Evolutionary conservation across 352 stramenopile genomes (phyloP), one percentile per base, ranked within the genome.

Genomic region (Phytopythium helicoides): DNA sequence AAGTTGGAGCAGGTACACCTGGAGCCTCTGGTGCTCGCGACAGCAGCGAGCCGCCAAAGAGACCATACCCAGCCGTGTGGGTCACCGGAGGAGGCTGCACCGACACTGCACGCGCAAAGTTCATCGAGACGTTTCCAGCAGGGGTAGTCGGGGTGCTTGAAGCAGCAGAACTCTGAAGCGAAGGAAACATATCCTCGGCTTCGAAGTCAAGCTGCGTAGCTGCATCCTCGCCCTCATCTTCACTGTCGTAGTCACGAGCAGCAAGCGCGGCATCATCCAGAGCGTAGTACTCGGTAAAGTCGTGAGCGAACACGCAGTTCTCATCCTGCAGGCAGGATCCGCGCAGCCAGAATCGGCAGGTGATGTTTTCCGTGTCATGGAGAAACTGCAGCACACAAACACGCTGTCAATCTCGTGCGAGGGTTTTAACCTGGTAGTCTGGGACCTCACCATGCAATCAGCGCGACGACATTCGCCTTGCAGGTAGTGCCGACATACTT

Each of bases 401-500:
- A 52, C n/a, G n/a, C n/a, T n/a, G n/a, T n/a, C n/a, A n/a, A n/a
- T n/a, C n/a, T n/a, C n/a, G n/a, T n/a, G n/a, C n/a, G n/a, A n/a
- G n/a, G n/a, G n/a, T n/a, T 33, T 33, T 5, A 33, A 33, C 28
- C 28, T 9, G 28, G n/a, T 41, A n/a, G 6, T 9, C 14, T 22
- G 36, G 14, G 36, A 22, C n/a, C 66, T 55, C 64, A 92, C 84
- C 84, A 90, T 92, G 68, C 84, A 94, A 53, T 94, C 84, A 6
- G 84, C 81, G 55, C 84, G 81, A 36, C 82, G 81, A 40, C 84
- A 94, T 38, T 92, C 80, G 18, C 84, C 84, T 28, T 84, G 73
- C 37, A 94, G 52, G 46, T 92, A 92, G 56, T 94, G 84, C 28
- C 84, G 77, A 40, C 84, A 94, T 26, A 94, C 81, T 62, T 94